Conservation (phyloP, 306 rosid genomes). For the Begonia loranthoides region DNA sequence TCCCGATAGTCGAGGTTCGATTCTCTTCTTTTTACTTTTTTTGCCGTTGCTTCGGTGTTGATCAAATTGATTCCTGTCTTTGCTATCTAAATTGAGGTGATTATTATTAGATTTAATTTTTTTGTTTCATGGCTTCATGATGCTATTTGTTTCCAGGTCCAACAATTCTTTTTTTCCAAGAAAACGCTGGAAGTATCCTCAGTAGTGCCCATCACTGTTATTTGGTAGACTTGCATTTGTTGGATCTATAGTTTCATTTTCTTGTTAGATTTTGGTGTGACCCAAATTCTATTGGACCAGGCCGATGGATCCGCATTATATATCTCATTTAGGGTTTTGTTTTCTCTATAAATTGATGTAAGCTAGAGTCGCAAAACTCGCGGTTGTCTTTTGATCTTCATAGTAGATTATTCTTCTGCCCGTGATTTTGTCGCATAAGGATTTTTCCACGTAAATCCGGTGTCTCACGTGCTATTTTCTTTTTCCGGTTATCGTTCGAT, state of each 20-base stretch:
- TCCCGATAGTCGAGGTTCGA: constrained; percentile 69
- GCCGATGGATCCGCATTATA: too few relatives aligned
- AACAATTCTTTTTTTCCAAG: constrained; percentile 91
- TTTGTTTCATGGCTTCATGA: constrained; percentile 12
- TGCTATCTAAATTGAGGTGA: neutral
- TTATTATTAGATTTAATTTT: neutral
- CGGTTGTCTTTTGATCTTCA: too few relatives aligned
- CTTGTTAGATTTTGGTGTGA: too few relatives aligned
- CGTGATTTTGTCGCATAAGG: too few relatives aligned
- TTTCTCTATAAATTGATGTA: too few relatives aligned
- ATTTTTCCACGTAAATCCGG: too few relatives aligned
- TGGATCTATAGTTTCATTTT: neutral
- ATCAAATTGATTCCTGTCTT: neutral
- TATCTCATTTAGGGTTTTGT: too few relatives aligned
- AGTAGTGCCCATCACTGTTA: constrained; percentile 7
- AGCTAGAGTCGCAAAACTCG: too few relatives aligned
- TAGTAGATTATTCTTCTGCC: too few relatives aligned
- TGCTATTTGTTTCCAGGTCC: constrained; percentile 62
- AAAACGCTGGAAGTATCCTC: constrained; percentile 99
- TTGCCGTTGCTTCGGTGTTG: neutral
- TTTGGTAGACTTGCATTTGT: neutral
- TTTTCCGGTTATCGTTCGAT: too few relatives aligned
- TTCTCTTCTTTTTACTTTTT: constrained; percentile 1
- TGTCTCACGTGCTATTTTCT: too few relatives aligned
- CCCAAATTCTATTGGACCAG: too few relatives aligned